Base-by-base conservation (phyloP, 139 green algal species). In the Eudorina sp. region DNA sequence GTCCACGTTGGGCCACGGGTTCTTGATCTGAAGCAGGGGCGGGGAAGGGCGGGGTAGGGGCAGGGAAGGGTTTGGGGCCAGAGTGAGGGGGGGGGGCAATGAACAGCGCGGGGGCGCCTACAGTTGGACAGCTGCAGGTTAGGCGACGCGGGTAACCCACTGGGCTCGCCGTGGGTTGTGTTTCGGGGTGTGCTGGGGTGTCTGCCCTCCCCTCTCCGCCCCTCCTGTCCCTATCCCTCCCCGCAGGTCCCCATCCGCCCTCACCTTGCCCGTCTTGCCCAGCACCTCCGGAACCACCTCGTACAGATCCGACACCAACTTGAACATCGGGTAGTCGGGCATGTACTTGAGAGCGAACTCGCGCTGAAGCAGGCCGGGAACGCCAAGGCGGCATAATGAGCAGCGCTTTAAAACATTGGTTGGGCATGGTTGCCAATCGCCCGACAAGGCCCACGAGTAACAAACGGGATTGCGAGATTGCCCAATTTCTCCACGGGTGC, bases 1-100 rank as follows among this genome's bases (percentile, higher is more conserved):
- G 85, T 99, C 98, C 51, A 99, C 98, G 90, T 99, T 99, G 31
- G 98, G 98, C 97, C 97, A 99, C 3, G 98, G 98, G 93, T 99
- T 99, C 92, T 99, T 98, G 79, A 96, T 91, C 94, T 96, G 90
- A 36, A 51, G 9, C 31, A 16, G 38, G 29, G 34, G 13, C 64
- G 16, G 29, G 64, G 64, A 27, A 27, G 25, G 34, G 34, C 25
- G 64, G 64, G 27, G 11, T 3, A 40, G 34, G 16, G 64, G 27
- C 25, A 6, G 64, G 64, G 64, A 3, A 23, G 34, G 18, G 64
- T 36, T 23, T 16, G 64, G 64, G 29, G 34, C 25, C 13, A 40
- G 64, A 6, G 64, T 9, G 64, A 36, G 11, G 64, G 34, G 64
- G 64, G 64, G 25, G 34, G 34, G 16, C 55, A n/a, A n/a, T n/a